Base-by-base conservation (phyloP, 2,329 filamentous ascomycete genomes). In the Calycina herbarum region DNA sequence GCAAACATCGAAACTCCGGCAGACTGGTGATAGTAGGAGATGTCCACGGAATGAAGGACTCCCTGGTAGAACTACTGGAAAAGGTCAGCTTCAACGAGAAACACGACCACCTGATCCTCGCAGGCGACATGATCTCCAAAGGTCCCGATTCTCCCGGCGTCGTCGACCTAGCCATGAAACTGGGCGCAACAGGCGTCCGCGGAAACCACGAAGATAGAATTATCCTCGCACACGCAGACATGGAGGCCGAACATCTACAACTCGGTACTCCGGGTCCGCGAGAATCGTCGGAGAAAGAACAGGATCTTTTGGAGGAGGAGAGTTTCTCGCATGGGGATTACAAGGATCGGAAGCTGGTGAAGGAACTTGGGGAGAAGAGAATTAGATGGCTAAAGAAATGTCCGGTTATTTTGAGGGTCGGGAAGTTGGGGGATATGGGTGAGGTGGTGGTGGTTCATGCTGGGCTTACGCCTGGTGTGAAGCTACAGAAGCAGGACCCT, bases 171-270 rank as follows among this genome's bases (percentile, higher is more conserved):
- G 89, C 92, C 45, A 90, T 93, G 76, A 79, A 85, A 15, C 79
- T 94, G 45, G 85, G 86, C 61, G 94, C 94, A 27, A 92, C 89
- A 35, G 92, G 88, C 68, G 93, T 98, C 8, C 89, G 94, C 61
- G 95, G 95, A 20, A 97, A 97, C 78, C 92, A 97, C 79, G 95
- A 99, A 76, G 94, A 98, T 76, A 85, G 88, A 27, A 83, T 97
- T 24, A 83, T 98, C n/a, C 83, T 89, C 8, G 84, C 88, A 1
- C 85, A 88, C 67, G 80, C 82, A 33, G 73, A 76, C 42, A 73
- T 79, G 70, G 64, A 73, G 20, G 59, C 63, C 0, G 68, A 68
- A n/a, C 67, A 80, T 76, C 73, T 76, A 69, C 70, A 69, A 38
- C 59, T 65, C 33, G 68, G 68, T 51, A 62, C 64, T 29, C 63